Evolutionary conservation across 345 rosid genomes (phyloP), one percentile per base, ranked within the genome.

Genomic region (Triadica sebifera): DNA sequence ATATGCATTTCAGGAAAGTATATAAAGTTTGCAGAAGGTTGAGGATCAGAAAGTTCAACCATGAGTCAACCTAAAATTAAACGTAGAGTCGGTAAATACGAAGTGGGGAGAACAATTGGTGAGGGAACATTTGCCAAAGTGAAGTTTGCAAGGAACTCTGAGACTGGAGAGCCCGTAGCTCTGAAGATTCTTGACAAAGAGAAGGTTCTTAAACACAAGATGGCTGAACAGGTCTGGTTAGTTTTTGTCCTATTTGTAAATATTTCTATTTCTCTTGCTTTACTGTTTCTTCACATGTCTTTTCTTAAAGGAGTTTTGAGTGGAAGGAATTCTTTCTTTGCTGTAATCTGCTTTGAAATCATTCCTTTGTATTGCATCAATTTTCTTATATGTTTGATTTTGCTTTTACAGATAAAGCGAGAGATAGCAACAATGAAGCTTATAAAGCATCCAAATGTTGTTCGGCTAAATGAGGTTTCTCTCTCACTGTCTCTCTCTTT

Each of bases 61-160:
- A 88, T 88, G 95, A 87, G 82, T 82, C 90, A 84, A 70, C 82
- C 92, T 79, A 90, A 86, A 84, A 85, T 87, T 5, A 94, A 94
- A 85, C 91, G 92, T 38, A 79, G 88, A 24, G 93, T 95, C 34
- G 99, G 99, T 22, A 92, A 88, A 80, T 95, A 91, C 79, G 98
- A 95, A 69, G 87, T 95, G 63, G 99, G 99, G 68, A 87, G 99
- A 84, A 95, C 98, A 20, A 91, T 95, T 75, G 99, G 99, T 0
- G 99, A 95, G 75, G 98, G 99, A 64, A 86, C 99, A 64, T 95
- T 95, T 84, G 99, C 98, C 6, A 95, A 95, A 85, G 98, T 95
- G 53, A 95, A 90, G 88, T 95, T 90, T 80, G 99, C 98, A 1
- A 87, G 91, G 73, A 95, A 93, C 74, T 91, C 96, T 7, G 89